phyloP scores from a whole-genome alignment of 192 early-diverging fungal species.

The Tieghemiomyces parasiticus region DNA sequence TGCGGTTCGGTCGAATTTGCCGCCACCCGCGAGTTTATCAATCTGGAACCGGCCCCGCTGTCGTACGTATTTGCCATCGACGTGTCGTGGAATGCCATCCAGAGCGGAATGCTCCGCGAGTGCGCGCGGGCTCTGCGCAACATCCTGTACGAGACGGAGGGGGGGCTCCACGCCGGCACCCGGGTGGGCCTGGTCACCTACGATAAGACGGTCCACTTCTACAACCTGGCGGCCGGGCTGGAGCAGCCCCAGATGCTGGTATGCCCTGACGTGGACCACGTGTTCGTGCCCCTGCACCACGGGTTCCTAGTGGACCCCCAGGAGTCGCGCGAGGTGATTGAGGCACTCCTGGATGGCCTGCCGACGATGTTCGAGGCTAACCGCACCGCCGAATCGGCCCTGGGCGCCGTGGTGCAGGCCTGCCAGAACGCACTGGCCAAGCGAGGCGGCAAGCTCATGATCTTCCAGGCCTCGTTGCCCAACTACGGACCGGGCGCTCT shows the following conservation, averaged over 20 bases:
- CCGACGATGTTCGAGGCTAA: constrained; percentile 73
- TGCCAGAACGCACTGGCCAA: constrained; percentile 54
- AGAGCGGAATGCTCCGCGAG: constrained; percentile 64
- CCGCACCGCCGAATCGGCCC: constrained; percentile 50
- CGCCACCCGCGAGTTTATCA: constrained; percentile 53
- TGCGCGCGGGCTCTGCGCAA: constrained; percentile 49
- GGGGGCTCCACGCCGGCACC: constrained; percentile 35
- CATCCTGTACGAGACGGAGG: constrained; percentile 42
- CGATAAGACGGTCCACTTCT: constrained; percentile 86
- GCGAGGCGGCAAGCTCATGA: constrained; percentile 70
- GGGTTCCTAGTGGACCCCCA: constrained; percentile 82
- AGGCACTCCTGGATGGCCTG: constrained; percentile 62
- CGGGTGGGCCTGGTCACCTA: constrained; percentile 82
- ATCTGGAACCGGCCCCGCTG: constrained; percentile 46
- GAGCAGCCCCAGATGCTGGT: constrained; percentile 93
- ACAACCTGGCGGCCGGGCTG: constrained; percentile 66
- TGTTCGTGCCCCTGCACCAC: constrained; percentile 87
- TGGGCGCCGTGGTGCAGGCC: constrained; percentile 71
- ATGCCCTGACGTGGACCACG: constrained; percentile 76
- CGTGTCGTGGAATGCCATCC: constrained; percentile 75
- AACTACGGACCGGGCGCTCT: constrained; percentile 76
- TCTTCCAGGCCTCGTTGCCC: constrained; percentile 85
- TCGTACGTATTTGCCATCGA: constrained; percentile 89
- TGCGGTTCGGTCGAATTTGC: constrained; percentile 85
- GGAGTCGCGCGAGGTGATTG: constrained; percentile 66